phyloP scores from a whole-genome alignment of 2,329 filamentous ascomycete species.

The Akanthomyces lecanii region DNA sequence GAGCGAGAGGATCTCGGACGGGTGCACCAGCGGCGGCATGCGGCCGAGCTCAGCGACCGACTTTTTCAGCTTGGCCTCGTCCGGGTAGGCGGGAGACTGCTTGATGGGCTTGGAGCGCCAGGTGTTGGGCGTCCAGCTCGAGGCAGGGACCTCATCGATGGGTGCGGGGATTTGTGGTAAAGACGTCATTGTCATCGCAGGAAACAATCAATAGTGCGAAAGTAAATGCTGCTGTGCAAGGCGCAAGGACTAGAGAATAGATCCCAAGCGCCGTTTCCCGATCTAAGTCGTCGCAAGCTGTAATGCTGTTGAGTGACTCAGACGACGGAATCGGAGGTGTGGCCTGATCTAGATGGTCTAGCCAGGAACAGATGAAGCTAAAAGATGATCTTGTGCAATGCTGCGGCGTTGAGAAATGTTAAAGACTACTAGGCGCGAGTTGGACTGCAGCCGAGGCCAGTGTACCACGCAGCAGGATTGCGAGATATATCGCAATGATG shows the following conservation, averaged over 20 bases:
- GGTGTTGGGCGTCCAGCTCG: slow-evolving; percentile 57
- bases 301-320: background rate
- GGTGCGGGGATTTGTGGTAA: slow-evolving; percentile 3
- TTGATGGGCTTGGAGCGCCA: slow-evolving; percentile 78
- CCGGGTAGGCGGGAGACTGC: slow-evolving; percentile 67
- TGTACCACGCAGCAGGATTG: background rate
- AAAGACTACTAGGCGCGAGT: background rate
- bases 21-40: slow-evolving; percentile 75
- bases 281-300: background rate
- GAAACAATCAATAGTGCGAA: background rate
- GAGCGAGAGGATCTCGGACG: slow-evolving; percentile 73
- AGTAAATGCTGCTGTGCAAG: background rate
- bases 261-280: background rate
- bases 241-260: background rate
- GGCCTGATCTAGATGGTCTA: background rate
- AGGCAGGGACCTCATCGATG: background rate
- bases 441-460: background rate
- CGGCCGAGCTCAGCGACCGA: slow-evolving; percentile 61
- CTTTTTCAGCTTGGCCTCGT: slow-evolving; percentile 53
- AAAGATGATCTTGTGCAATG: background rate
- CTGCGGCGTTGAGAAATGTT: no score
- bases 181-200: background rate
- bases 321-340: background rate
- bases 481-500: background rate
- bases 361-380: background rate